Evolutionary conservation across 495 filamentous ascomycete species (phyloP).

Genomic region (Recurvomyces mirabilis): DNA sequence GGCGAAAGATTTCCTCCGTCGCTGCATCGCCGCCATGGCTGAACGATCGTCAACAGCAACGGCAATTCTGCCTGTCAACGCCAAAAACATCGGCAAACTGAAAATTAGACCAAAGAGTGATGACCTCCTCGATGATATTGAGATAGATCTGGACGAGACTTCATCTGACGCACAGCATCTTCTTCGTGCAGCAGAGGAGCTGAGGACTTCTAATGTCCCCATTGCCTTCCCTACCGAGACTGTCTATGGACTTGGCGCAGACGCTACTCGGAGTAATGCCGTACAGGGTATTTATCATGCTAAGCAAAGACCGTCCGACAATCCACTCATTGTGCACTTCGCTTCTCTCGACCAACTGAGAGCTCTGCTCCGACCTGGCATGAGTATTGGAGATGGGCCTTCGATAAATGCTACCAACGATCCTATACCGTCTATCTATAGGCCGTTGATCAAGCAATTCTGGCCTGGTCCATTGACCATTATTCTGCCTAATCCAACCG

Average conservation of each 20-base stretch:
- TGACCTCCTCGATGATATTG: constrained; percentile 18
- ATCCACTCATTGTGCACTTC: constrained; percentile 89
- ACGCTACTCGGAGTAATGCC: constrained; percentile 73
- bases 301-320: constrained; percentile 84
- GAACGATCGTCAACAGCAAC: constrained; percentile 15
- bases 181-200: constrained; percentile 44
- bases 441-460: constrained; percentile 66
- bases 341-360: constrained; percentile 70
- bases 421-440: constrained; percentile 70
- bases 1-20: not conserved
- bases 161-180: constrained; percentile 26
- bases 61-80: constrained; percentile 15
- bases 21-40: not conserved
- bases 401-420: constrained; percentile 17
- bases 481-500: constrained; percentile 63
- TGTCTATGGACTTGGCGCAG: constrained; percentile 90
- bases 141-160: constrained; percentile 10
- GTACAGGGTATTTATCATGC: constrained; percentile 85
- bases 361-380: constrained; percentile 40
- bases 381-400: not conserved
- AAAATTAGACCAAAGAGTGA: not conserved
- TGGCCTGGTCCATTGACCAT: constrained; percentile 96
- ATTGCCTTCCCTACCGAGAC: constrained; percentile 98
- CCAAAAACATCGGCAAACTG: constrained; percentile 10
- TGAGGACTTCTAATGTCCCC: constrained; percentile 54